Conservation (phyloP, 202 grass and related monocot species). For the Digitaria exilis region DNA sequence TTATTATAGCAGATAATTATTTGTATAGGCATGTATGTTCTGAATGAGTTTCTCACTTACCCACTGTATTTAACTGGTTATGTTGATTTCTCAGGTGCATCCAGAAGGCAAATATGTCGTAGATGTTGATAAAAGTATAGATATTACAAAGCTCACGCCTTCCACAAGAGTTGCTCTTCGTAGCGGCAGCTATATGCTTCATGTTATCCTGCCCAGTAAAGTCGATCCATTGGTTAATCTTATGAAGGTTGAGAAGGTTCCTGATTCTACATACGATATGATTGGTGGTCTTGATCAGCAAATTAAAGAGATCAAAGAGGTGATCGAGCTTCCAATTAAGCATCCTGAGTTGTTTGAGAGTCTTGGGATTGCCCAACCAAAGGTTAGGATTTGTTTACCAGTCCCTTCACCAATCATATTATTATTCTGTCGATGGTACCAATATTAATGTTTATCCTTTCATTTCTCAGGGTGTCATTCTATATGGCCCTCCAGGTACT, state of each 20-base stretch:
- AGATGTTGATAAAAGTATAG: constrained; percentile 82
- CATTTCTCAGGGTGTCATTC: constrained; percentile 80
- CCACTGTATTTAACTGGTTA: constrained; percentile 22
- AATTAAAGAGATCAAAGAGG: constrained; percentile 99
- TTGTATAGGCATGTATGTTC: background rate
- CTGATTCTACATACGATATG: constrained; percentile 99
- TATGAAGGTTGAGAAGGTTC: constrained; percentile 99
- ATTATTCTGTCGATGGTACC: background rate
- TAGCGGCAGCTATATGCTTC: constrained; percentile 89
- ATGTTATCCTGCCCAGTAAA: constrained; percentile 88
- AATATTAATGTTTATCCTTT: constrained; percentile 10
- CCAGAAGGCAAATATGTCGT: constrained; percentile 94
- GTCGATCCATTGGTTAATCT: constrained; percentile 93
- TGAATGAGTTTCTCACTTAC: background rate
- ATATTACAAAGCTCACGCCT: constrained; percentile 87
- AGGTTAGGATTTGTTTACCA: constrained; percentile 51
- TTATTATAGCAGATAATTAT: constrained; percentile 2
- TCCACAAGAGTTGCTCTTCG: constrained; percentile 90
- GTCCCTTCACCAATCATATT: background rate
- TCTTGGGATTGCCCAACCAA: constrained; percentile 96
- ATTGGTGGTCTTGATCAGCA: constrained; percentile 96
- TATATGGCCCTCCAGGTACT: constrained; percentile 94
- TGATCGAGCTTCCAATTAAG: constrained; percentile 99
- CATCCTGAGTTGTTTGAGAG: constrained; percentile 95
- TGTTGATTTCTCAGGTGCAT: constrained; percentile 62